phyloP scores from a whole-genome alignment of 805 yeast species.

The Blastobotrys terrestris region DNA sequence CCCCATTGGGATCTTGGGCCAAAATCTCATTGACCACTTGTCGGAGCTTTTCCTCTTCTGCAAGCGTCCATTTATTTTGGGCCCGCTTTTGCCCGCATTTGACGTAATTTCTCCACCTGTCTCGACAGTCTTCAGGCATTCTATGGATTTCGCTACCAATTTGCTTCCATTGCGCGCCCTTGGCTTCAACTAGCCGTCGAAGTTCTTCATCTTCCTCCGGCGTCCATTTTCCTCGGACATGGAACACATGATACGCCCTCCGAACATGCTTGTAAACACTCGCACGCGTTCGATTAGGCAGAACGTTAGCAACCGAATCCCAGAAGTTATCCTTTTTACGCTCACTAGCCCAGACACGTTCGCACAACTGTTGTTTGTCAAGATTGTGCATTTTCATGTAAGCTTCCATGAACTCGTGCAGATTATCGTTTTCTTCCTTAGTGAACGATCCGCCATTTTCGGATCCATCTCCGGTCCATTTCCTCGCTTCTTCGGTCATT shows the following conservation, averaged over 20 bases:
- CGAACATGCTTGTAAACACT: slow-evolving; percentile 90
- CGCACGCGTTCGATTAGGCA: slow-evolving; percentile 83
- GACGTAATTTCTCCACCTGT: slow-evolving; percentile 91
- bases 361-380: slow-evolving; percentile 64
- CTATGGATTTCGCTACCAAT: slow-evolving; percentile 77
- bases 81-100: slow-evolving; percentile 80
- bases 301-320: slow-evolving; percentile 71
- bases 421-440: slow-evolving; percentile 58
- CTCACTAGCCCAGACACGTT: slow-evolving; percentile 81
- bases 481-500: neutral
- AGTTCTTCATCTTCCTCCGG: slow-evolving; percentile 69
- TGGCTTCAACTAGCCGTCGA: slow-evolving; percentile 53
- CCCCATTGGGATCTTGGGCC: slow-evolving; percentile 31
- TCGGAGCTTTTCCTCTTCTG: slow-evolving; percentile 61
- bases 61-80: slow-evolving; percentile 70
- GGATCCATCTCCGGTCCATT: slow-evolving; percentile 26
- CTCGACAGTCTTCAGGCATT: slow-evolving; percentile 98
- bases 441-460: slow-evolving; percentile 42
- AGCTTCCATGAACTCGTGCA: slow-evolving; percentile 65
- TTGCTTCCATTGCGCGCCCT: slow-evolving; percentile 81
- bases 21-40: slow-evolving; percentile 48
- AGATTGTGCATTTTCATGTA: slow-evolving; percentile 60
- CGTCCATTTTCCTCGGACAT: slow-evolving; percentile 87
- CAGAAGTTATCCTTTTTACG: slow-evolving; percentile 85
- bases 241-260: slow-evolving; percentile 80